Evolutionary conservation across 2,329 filamentous ascomycete genomes (phyloP).

Genomic region (Myriosclerotinia scirpicola): DNA sequence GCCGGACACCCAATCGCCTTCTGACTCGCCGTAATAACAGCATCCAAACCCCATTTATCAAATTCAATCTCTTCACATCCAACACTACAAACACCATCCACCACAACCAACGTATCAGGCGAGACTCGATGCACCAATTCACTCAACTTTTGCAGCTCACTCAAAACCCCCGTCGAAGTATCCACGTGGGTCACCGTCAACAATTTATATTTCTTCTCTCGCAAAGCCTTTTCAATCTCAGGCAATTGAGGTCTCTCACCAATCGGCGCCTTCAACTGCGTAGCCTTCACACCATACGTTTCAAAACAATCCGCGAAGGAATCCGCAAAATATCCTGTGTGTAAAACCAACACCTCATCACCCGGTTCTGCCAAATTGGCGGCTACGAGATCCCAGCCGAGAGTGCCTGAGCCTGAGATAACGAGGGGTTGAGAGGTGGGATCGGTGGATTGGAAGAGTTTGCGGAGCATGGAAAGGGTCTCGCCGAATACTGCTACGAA

Average conservation of each 20-base stretch:
- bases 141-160: conserved; percentile 80
- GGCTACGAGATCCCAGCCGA: conserved; percentile 96
- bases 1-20: conserved; percentile 97
- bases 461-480: conserved; percentile 80
- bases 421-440: conserved; percentile 85
- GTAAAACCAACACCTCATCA: conserved; percentile 87
- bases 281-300: conserved; percentile 87
- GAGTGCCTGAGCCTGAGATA: conserved; percentile 88
- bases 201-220: conserved; percentile 89
- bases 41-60: conserved; percentile 91
- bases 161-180: conserved; percentile 93
- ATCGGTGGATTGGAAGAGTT: conserved; percentile 89
- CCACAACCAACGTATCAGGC: conserved; percentile 85
- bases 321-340: conserved; percentile 96
- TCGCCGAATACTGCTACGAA: conserved; percentile 94
- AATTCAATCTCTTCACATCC: conserved; percentile 95
- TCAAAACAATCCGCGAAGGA: conserved; percentile 90
- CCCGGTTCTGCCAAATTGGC: conserved; percentile 87
- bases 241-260: conserved; percentile 82
- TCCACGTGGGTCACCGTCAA: conserved; percentile 96
- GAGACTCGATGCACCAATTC: conserved; percentile 83
- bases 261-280: conserved; percentile 85
- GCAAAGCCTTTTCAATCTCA: conserved; percentile 85
- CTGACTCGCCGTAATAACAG: conserved; percentile 89
- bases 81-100: conserved; percentile 96